Percentiles rank a stretch among this genome's conserved stretches.
Evolutionary conservation across 2,329 filamentous ascomycete species (phyloP).

Genomic region (Ophiostoma novo-ulmi): DNA sequence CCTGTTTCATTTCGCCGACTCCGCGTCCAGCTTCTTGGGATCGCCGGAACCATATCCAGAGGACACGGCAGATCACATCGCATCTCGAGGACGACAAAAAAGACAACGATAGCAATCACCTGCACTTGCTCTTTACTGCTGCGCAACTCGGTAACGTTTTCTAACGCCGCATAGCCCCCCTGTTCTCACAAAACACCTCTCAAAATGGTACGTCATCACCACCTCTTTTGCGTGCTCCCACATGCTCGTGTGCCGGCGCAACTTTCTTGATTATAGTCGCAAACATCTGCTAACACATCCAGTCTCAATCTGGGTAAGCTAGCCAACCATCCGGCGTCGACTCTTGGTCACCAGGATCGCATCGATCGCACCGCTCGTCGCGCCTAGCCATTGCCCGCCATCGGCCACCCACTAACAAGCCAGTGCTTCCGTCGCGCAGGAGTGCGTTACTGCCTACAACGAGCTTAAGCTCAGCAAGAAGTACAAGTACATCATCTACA

Average conservation of each 20-base stretch:
- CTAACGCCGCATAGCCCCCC: not conserved
- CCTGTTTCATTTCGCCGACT: not conserved
- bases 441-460: conserved; percentile 69
- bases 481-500: conserved; percentile 84
- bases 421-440: conserved; percentile 67
- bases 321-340: not conserved
- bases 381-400: not conserved
- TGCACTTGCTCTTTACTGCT: not conserved
- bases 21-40: not conserved
- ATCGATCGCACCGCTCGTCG: not conserved
- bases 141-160: not conserved
- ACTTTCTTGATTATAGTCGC: not conserved
- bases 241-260: conserved; percentile 19
- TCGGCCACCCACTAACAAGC: not conserved
- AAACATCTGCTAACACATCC: conserved; percentile 17
- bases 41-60: not conserved
- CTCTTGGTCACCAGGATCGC: not conserved
- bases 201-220: conserved; percentile 24
- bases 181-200: conserved; percentile 13
- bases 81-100: not conserved
- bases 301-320: conserved; percentile 64
- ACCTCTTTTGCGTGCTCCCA: not conserved
- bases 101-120: not conserved
- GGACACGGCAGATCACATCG: not conserved
- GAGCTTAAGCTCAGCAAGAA: conserved; percentile 77